A percentile compares a stretch with the other conserved stretches of the same genome.
Conservation (phyloP, 2,329 filamentous ascomycete species). For the Saccharata proteae region DNA sequence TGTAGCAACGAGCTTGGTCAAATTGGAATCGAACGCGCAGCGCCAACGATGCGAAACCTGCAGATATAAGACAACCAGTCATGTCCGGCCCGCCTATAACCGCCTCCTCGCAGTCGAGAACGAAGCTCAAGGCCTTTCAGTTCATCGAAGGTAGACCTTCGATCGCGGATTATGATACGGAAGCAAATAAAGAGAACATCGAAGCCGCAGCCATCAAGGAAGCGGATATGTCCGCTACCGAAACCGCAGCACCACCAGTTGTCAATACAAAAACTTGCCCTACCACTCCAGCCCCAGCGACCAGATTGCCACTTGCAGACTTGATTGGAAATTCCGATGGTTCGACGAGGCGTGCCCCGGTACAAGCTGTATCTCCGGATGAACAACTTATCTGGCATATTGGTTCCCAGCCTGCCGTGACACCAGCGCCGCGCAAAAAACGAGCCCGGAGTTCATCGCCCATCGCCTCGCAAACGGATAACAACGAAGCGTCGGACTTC, state of each 20-base stretch:
- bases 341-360: slow-evolving; percentile 34
- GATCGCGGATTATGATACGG: slow-evolving; percentile 19
- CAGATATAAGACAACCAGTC: slow-evolving; percentile 10
- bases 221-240: slow-evolving; percentile 7
- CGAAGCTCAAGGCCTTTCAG: slow-evolving; percentile 44
- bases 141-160: slow-evolving; percentile 31
- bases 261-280: slow-evolving; percentile 18
- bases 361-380: slow-evolving; percentile 42
- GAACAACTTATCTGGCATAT: slow-evolving; percentile 49
- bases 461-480: slow-evolving; percentile 27
- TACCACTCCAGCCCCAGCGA: slow-evolving; percentile 46
- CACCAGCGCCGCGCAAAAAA: slow-evolving; percentile 31
- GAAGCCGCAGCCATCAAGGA: too few relatives aligned
- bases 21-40: slow-evolving; percentile 25
- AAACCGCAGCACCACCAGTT: slow-evolving; percentile 17
- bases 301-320: slow-evolving; percentile 47
- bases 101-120: slow-evolving; percentile 40
- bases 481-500: slow-evolving; percentile 19
- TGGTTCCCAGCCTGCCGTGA: slow-evolving; percentile 15
- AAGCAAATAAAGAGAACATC: slow-evolving; percentile 31
- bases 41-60: slow-evolving; percentile 13
- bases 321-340: slow-evolving; percentile 50
- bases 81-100: slow-evolving; percentile 29
- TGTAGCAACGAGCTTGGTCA: too few relatives aligned
- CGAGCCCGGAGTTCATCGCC: slow-evolving; percentile 36